Evolutionary conservation across 768 basidiomycete genomes (phyloP).

Genomic region (Amanita rubescens): DNA sequence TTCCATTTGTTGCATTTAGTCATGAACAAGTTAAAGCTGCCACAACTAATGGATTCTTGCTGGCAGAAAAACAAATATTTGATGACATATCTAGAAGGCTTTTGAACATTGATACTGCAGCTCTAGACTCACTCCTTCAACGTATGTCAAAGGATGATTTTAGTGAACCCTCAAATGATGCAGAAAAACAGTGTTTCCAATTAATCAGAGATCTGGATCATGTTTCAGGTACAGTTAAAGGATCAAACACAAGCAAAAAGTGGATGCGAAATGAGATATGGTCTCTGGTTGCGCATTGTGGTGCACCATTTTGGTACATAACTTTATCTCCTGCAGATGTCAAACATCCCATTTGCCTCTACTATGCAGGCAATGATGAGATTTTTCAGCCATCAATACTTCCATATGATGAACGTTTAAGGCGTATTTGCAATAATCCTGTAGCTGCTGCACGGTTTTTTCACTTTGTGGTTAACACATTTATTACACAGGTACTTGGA

Average conservation of each 20-base stretch:
- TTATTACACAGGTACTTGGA: slow-evolving; percentile 18
- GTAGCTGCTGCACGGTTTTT: slow-evolving; percentile 24
- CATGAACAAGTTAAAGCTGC: no score
- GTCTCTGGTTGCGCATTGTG: no score
- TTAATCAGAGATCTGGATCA: slow-evolving; percentile 17
- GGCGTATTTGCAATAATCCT: slow-evolving; percentile 17
- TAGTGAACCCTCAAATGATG: no score
- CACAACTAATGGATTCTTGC: slow-evolving; percentile 16
- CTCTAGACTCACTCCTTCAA: slow-evolving; percentile 5
- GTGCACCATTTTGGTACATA: no score
- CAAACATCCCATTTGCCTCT: slow-evolving; percentile 24
- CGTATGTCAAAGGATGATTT: slow-evolving; percentile 9
- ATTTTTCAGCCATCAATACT: slow-evolving; percentile 9
- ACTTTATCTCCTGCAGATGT: no score
- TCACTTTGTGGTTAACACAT: slow-evolving; percentile 15
- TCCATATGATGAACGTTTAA: slow-evolving; percentile 6
- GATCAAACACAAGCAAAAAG: no score
- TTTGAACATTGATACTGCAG: slow-evolving; percentile 7
- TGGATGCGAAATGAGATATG: no score
- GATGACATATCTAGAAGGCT: slow-evolving; percentile 11
- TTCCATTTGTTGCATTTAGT: no score
- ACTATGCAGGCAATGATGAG: slow-evolving; percentile 18
- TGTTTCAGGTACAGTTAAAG: no score
- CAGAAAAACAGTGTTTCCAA: slow-evolving; percentile 8
- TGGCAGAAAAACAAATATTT: slow-evolving; percentile 13